Conservation (phyloP, 495 filamentous ascomycete genomes). For the Talaromyces ruber region DNA sequence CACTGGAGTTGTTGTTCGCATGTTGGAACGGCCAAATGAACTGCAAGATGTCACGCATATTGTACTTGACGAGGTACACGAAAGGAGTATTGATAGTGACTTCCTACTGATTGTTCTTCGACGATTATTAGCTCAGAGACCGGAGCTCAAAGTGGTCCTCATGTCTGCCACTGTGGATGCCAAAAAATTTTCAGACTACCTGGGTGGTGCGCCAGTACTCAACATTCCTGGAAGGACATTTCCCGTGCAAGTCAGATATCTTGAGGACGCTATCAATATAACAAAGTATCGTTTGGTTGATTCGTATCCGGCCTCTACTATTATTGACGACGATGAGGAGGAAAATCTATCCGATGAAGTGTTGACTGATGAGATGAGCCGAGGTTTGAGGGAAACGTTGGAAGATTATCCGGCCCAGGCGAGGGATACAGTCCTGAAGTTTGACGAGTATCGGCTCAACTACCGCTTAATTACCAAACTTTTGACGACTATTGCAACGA, state of each 20-base stretch:
- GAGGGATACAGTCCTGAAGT: slow-evolving; percentile 56
- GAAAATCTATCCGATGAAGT: slow-evolving; percentile 36
- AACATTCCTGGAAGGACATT: slow-evolving; percentile 90
- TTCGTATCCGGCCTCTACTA: slow-evolving; percentile 29
- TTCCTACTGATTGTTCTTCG: slow-evolving; percentile 87
- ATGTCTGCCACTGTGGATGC: slow-evolving; percentile 98
- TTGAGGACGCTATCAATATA: slow-evolving; percentile 84
- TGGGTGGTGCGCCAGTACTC: slow-evolving; percentile 74
- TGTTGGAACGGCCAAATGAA: slow-evolving; percentile 82
- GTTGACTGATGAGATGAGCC: slow-evolving; percentile 23
- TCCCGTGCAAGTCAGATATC: slow-evolving; percentile 76
- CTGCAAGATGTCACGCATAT: slow-evolving; percentile 85
- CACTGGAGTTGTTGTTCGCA: slow-evolving; percentile 88
- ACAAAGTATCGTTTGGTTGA: slow-evolving; percentile 62
- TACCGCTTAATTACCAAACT: slow-evolving; percentile 72
- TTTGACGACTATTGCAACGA: slow-evolving; percentile 60
- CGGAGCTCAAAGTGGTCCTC: slow-evolving; percentile 73
- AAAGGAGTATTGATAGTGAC: slow-evolving; percentile 90
- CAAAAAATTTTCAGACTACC: slow-evolving; percentile 79
- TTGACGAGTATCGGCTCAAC: slow-evolving; percentile 83
- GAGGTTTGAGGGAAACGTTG: slow-evolving; percentile 33
- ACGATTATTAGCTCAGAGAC: slow-evolving; percentile 62
- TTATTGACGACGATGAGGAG: slow-evolving; percentile 36
- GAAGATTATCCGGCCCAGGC: slow-evolving; percentile 67
- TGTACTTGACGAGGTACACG: slow-evolving; percentile 91